Evolutionary conservation across 129 eudicot species (phyloP).

Genomic region (Kitagawia praeruptora): DNA sequence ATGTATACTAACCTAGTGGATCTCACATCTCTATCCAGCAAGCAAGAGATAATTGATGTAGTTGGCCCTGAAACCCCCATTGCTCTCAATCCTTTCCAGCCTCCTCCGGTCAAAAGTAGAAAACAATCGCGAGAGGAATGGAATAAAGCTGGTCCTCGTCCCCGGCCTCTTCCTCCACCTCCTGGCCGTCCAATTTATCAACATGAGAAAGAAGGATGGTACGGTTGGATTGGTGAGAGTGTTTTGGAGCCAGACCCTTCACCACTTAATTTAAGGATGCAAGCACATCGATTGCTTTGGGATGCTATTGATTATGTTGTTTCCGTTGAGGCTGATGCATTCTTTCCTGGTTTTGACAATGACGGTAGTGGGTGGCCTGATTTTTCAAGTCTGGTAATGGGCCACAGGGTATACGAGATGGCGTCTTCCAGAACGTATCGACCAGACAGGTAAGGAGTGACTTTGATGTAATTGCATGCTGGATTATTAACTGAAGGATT

Average conservation of each 20-base stretch:
- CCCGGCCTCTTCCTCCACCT: conserved; percentile 99
- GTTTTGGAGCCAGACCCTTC: conserved; percentile 79
- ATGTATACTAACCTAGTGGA: conserved; percentile 88
- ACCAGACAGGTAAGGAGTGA: conserved; percentile 59
- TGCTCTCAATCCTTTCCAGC: conserved; percentile 23
- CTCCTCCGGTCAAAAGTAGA: conserved; percentile 37
- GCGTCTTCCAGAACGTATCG: conserved; percentile 81
- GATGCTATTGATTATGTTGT: conserved; percentile 91
- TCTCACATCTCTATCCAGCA: conserved; percentile 74
- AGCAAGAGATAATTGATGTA: conserved; percentile 52
- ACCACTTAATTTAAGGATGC: conserved; percentile 48
- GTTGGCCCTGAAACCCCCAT: conserved; percentile 64
- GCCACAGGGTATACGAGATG: conserved; percentile 74
- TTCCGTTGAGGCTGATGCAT: conserved; percentile 89
- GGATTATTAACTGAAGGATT: background rate
- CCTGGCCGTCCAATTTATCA: conserved; percentile 82
- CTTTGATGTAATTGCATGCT: conserved; percentile 2
- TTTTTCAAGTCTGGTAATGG: conserved; percentile 90
- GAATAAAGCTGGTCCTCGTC: conserved; percentile 92
- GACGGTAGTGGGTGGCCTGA: conserved; percentile 90
- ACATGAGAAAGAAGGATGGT: conserved; percentile 98
- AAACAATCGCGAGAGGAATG: conserved; percentile 55
- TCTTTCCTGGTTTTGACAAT: conserved; percentile 80
- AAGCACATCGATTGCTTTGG: conserved; percentile 84
- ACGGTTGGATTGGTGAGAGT: conserved; percentile 81